Evolutionary conservation across 305 asterid genomes (phyloP).

Genomic region (Ajuga reptans): DNA sequence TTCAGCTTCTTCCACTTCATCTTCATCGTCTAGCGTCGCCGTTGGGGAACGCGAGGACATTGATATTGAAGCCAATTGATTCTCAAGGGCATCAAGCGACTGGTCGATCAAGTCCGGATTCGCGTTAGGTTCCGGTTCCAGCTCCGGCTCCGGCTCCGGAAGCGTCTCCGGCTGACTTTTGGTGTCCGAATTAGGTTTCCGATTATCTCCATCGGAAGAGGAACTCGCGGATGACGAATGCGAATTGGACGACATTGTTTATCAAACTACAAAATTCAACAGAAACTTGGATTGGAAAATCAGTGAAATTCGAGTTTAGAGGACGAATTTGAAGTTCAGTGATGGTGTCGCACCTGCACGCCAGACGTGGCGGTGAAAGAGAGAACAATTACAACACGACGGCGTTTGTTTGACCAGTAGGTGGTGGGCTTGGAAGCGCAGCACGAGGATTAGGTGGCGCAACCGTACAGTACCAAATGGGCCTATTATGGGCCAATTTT

Average conservation of each 20-base stretch:
- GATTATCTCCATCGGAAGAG: slow-evolving; percentile 32
- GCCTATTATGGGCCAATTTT: background rate
- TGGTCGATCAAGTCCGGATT: slow-evolving; percentile 54
- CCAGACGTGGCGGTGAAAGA: slow-evolving; percentile 11
- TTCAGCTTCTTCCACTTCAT: slow-evolving; percentile 21
- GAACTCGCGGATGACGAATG: slow-evolving; percentile 29
- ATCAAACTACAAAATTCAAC: background rate
- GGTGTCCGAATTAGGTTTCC: slow-evolving; percentile 34
- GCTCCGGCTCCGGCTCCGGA: background rate
- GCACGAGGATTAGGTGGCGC: slow-evolving; percentile 17
- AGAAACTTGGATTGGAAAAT: background rate
- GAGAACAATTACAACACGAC: slow-evolving; percentile 18
- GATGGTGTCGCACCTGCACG: slow-evolving; percentile 15
- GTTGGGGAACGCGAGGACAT: slow-evolving; percentile 42
- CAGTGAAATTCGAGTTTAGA: background rate
- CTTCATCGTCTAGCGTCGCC: slow-evolving; percentile 33
- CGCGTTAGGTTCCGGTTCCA: slow-evolving; percentile 22
- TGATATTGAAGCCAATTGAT: slow-evolving; percentile 80
- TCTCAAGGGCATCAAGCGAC: slow-evolving; percentile 88
- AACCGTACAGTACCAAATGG: background rate
- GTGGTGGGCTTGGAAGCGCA: slow-evolving; percentile 15
- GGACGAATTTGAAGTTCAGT: background rate
- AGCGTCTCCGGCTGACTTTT: slow-evolving; percentile 14
- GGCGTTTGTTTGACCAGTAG: slow-evolving; percentile 27
- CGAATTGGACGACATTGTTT: slow-evolving; percentile 33